A percentile compares a stretch with the other conserved stretches of the same genome.
Evolutionary conservation across 441 rosid species (phyloP).

Genomic region (Omphalea diandra): DNA sequence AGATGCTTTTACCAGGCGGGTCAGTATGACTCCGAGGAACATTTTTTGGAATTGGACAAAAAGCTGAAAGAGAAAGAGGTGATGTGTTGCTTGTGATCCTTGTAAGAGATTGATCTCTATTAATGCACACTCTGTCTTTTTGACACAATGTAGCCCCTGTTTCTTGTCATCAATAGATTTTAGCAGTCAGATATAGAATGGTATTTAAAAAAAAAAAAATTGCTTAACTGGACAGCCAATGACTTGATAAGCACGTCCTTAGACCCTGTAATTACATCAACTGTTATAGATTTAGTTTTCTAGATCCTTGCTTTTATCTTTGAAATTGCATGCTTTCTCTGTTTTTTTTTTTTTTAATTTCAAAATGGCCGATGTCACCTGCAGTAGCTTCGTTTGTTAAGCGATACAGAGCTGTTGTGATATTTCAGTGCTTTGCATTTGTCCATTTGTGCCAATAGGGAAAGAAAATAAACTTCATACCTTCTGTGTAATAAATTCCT

Average conservation of each 20-base stretch:
- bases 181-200: background rate
- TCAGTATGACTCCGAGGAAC: conserved; percentile 40
- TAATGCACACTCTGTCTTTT: background rate
- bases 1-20: conserved; percentile 90
- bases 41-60: conserved; percentile 27
- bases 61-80: conserved; percentile 91
- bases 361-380: background rate
- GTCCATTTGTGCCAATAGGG: background rate
- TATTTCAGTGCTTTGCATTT: background rate
- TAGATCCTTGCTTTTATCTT: background rate
- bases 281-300: background rate
- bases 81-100: background rate
- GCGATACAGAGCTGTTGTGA: background rate
- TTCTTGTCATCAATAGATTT: background rate
- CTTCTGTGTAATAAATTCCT: background rate
- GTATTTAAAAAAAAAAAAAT: too few relatives aligned
- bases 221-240: too few relatives aligned
- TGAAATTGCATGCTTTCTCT: background rate
- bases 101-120: background rate
- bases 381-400: background rate
- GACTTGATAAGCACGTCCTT: background rate
- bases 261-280: background rate
- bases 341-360: background rate
- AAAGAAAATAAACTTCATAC: background rate
- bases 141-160: background rate